phyloP scores from a whole-genome alignment of 75 land plant genomes.

The Adiantum capillusveneris region DNA sequence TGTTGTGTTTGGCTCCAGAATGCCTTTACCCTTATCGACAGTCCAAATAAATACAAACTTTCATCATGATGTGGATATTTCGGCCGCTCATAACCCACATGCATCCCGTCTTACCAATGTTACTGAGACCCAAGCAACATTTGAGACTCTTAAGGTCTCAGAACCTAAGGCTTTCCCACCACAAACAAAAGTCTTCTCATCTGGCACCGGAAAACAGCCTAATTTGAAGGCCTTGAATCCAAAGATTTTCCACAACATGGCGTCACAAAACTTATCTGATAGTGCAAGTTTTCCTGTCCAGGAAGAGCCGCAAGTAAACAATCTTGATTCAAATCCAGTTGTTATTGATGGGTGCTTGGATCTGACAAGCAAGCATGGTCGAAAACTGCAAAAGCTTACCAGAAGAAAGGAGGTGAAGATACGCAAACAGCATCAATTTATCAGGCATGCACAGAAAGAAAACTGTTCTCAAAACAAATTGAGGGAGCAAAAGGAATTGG shows the following conservation, averaged over 20 bases:
- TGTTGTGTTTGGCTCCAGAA: conserved; percentile 33
- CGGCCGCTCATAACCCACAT: too few relatives aligned
- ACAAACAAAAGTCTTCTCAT: too few relatives aligned
- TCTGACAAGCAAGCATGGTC: conserved; percentile 5
- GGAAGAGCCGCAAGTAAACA: conserved; percentile 1
- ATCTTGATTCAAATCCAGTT: not conserved
- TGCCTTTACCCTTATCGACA: conserved; percentile 19
- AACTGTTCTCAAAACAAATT: conserved; percentile 8
- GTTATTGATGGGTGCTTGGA: not conserved
- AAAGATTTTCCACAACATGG: too few relatives aligned
- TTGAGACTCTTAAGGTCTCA: not conserved
- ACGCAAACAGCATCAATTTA: not conserved
- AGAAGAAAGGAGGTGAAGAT: not conserved
- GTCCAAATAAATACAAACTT: conserved; percentile 19
- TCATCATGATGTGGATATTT: conserved; percentile 10
- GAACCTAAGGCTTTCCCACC: not conserved
- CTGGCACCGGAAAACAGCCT: too few relatives aligned
- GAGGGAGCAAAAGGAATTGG: not conserved
- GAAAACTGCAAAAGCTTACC: not conserved
- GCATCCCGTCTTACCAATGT: not conserved
- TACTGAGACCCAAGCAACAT: not conserved
- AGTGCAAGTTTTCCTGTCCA: conserved; percentile 5
- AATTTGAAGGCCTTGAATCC: too few relatives aligned
- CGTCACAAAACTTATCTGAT: not conserved
- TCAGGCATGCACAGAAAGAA: conserved; percentile 5